Percentiles rank a stretch among this genome's conserved stretches.
Evolutionary conservation across 1,139 yeast species (phyloP).

Genomic region (Debaryomyces fabryi): DNA sequence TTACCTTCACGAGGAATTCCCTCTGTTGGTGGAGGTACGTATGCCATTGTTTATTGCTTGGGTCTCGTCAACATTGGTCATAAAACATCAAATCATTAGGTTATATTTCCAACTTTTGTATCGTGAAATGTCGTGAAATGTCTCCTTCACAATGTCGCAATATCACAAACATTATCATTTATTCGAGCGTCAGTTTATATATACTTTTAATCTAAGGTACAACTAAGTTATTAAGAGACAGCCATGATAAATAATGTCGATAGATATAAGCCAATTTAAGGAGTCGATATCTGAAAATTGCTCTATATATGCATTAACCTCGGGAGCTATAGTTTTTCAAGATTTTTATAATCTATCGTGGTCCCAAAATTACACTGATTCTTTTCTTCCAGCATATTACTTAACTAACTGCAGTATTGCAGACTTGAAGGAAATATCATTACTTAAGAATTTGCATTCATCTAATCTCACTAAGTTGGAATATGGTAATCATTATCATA

Average conservation of each 20-base stretch:
- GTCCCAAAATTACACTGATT: constrained; percentile 16
- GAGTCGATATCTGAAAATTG: constrained; percentile 28
- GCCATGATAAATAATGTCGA: background rate
- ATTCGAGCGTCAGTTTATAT: background rate
- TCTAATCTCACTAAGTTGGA: constrained; percentile 5
- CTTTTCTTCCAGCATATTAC: constrained; percentile 44
- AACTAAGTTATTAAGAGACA: background rate
- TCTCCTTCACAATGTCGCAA: background rate
- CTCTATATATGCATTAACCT: constrained; percentile 40
- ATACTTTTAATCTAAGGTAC: background rate
- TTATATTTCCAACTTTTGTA: background rate
- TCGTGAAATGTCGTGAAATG: background rate
- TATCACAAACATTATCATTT: background rate
- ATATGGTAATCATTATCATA: constrained; percentile 9
- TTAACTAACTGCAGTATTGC: constrained; percentile 41
- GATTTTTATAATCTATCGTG: constrained; percentile 22
- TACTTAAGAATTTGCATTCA: background rate
- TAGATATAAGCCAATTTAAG: background rate
- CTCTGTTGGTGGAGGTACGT: constrained; percentile 2
- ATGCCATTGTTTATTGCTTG: background rate
- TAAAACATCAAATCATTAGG: background rate
- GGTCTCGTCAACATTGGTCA: background rate
- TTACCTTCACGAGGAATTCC: background rate
- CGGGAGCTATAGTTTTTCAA: constrained; percentile 29
- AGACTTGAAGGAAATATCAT: constrained; percentile 5